Conservation (phyloP, 75 land plant species). For the Pinus taeda region DNA sequence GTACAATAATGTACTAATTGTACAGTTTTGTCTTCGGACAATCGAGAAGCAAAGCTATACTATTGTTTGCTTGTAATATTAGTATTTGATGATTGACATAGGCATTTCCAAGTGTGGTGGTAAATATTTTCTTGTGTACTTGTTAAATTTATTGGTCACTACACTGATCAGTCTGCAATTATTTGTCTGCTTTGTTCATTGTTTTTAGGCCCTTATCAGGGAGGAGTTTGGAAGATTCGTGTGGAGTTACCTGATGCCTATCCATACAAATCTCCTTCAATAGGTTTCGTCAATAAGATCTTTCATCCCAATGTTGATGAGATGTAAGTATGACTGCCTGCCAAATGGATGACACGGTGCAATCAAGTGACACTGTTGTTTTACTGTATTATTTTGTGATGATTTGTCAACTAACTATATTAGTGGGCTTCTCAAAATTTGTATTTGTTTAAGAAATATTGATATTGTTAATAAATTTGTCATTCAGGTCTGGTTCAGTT, state of each 20-base stretch:
- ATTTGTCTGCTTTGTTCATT: not conserved
- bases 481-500: constrained; percentile 36
- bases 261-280: constrained; percentile 59
- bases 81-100: too few species aligned
- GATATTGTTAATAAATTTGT: too few species aligned
- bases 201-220: constrained; percentile 44
- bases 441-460: not conserved
- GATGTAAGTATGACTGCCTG: constrained; percentile 14
- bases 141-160: too few species aligned
- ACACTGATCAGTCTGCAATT: too few species aligned
- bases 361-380: not conserved
- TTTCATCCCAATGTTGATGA: constrained; percentile 64
- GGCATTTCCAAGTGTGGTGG: too few species aligned
- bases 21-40: too few species aligned
- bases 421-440: not conserved
- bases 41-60: too few species aligned
- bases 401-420: not conserved
- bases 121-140: too few species aligned
- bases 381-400: not conserved
- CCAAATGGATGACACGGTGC: not conserved
- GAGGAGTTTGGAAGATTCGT: constrained; percentile 49
- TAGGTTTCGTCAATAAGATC: constrained; percentile 56
- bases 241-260: constrained; percentile 57
- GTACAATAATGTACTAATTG: too few species aligned
- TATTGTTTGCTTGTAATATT: too few species aligned